Evolutionary conservation across 202 grass and related monocot genomes (phyloP).

Genomic region (Brachypodium distachyon): DNA sequence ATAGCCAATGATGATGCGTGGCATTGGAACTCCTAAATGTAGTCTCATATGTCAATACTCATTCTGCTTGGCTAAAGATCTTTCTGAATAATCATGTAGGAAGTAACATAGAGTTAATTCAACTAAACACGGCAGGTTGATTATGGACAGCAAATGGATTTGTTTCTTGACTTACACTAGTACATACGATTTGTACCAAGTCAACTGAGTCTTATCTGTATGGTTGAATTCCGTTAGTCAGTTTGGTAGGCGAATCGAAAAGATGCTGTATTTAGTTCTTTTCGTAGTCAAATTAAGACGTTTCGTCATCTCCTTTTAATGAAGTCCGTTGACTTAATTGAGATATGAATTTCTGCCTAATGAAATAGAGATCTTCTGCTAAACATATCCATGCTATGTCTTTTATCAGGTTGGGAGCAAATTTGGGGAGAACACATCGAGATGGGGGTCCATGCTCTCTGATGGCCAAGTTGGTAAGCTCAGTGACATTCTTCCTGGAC

Average conservation of each 20-base stretch:
- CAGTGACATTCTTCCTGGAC: conserved; percentile 92
- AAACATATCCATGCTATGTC: background rate
- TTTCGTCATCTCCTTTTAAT: background rate
- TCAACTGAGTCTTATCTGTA: background rate
- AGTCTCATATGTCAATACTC: background rate
- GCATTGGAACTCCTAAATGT: background rate
- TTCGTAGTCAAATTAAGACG: background rate
- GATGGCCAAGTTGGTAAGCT: conserved; percentile 87
- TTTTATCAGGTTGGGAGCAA: conserved; percentile 76
- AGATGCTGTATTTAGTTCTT: background rate
- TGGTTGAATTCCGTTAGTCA: background rate
- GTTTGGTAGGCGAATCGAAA: background rate
- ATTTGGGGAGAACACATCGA: conserved; percentile 97
- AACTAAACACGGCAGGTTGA: background rate
- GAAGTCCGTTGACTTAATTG: background rate
- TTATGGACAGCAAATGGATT: background rate
- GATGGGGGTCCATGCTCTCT: conserved; percentile 97
- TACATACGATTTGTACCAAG: background rate
- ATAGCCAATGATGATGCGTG: background rate
- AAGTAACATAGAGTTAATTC: background rate
- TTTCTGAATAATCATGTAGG: background rate
- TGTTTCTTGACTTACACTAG: background rate
- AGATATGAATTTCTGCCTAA: background rate
- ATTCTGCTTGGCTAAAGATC: background rate
- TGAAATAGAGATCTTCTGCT: background rate